Evolutionary conservation across 148 eudicot species (phyloP).

Genomic region (Nepenthes mirabilis): DNA sequence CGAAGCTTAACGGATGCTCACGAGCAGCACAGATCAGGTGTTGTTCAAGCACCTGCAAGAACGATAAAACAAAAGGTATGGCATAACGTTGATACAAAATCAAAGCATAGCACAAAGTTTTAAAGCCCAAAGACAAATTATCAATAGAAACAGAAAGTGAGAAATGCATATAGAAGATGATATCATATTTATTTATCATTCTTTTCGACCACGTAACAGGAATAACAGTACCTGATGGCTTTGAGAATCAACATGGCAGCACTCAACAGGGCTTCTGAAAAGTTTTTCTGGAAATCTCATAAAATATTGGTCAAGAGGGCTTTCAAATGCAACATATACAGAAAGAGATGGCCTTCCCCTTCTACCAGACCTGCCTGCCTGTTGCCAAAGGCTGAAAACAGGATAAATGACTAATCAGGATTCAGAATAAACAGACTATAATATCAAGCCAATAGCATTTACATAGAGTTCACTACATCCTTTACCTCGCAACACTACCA

Average conservation of each 20-base stretch:
- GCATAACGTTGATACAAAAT: neutral
- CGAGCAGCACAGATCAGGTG: constrained; percentile 77
- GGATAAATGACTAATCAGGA: constrained; percentile 6
- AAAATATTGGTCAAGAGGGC: constrained; percentile 94
- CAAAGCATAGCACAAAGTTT: constrained; percentile 1
- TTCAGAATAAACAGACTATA: constrained; percentile 3
- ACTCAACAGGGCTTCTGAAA: constrained; percentile 71
- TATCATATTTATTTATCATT: neutral
- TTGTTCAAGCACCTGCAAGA: constrained; percentile 72
- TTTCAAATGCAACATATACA: constrained; percentile 90
- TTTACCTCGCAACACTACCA: constrained; percentile 91
- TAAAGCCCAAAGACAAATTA: no score
- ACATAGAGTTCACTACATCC: constrained; percentile 5
- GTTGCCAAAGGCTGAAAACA: constrained; percentile 75
- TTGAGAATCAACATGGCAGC: constrained; percentile 86
- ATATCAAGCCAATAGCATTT: constrained; percentile 2
- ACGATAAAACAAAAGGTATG: neutral
- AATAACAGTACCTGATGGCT: constrained; percentile 45
- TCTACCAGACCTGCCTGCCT: constrained; percentile 98
- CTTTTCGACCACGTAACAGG: neutral
- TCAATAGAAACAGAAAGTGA: no score
- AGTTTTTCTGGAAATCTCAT: constrained; percentile 85
- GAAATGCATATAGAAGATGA: neutral
- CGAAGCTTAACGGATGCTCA: constrained; percentile 74
- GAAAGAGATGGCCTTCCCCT: constrained; percentile 88